Conservation (phyloP, 345 rosid species). For the Camelina neglecta region DNA sequence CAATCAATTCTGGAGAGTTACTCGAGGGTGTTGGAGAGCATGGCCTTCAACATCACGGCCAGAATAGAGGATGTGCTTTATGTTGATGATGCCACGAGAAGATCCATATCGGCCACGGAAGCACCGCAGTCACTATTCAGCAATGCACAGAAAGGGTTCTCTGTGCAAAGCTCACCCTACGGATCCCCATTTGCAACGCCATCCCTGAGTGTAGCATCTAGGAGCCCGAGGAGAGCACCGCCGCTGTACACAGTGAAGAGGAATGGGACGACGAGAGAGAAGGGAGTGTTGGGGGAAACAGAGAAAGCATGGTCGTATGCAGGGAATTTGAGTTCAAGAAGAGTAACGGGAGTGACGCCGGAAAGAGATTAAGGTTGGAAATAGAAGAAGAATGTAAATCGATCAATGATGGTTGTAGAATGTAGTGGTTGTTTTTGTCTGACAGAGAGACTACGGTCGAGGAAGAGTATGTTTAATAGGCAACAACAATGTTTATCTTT, state of each 20-base stretch:
- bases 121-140: constrained; percentile 61
- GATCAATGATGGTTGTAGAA: constrained; percentile 13
- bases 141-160: constrained; percentile 78
- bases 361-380: constrained; percentile 71
- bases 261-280: constrained; percentile 49
- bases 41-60: constrained; percentile 98
- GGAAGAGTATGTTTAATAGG: constrained; percentile 26
- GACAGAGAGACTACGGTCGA: not conserved
- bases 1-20: constrained; percentile 96
- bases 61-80: constrained; percentile 95
- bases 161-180: constrained; percentile 66
- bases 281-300: constrained; percentile 41
- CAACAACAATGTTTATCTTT: constrained; percentile 15
- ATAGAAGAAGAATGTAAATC: constrained; percentile 30
- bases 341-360: constrained; percentile 72
- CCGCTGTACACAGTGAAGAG: constrained; percentile 48
- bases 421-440: constrained; percentile 13
- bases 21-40: constrained; percentile 98
- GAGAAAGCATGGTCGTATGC: constrained; percentile 83
- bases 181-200: constrained; percentile 81
- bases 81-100: constrained; percentile 75
- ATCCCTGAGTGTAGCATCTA: constrained; percentile 56
- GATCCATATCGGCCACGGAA: constrained; percentile 63
- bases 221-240: constrained; percentile 67
- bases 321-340: constrained; percentile 71